These are phyloP conservation scores for Bathelium albidoporum DNA, from an alignment of 495 filamentous ascomycete genomes.

Conservation along the genomic window DNA sequence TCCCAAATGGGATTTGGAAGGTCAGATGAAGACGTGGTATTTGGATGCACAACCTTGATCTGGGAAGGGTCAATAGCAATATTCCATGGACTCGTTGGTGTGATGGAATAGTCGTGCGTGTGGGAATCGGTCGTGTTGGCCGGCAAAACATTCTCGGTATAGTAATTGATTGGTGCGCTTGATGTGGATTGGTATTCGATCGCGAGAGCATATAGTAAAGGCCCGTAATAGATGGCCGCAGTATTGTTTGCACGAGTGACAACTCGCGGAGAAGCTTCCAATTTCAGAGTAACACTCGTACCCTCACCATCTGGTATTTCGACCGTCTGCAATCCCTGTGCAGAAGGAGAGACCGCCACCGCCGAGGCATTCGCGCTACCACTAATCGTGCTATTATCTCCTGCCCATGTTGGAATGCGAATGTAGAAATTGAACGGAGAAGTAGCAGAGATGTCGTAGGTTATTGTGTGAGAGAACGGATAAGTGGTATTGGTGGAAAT, in stretches of 20 bases:
- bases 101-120: slow-evolving; percentile 20
- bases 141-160: slow-evolving; percentile 20
- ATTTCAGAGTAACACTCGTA: slow-evolving; percentile 20
- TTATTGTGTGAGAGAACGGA: slow-evolving; percentile 40
- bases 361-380: background rate
- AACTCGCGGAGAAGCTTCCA: slow-evolving; percentile 22
- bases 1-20: slow-evolving; percentile 41
- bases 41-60: slow-evolving; percentile 18
- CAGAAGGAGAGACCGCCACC: slow-evolving; percentile 16
- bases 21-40: slow-evolving; percentile 6
- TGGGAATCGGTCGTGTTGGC: slow-evolving; percentile 32
- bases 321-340: slow-evolving; percentile 28
- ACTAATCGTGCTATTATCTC: slow-evolving; percentile 16
- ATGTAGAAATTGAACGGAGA: slow-evolving; percentile 38
- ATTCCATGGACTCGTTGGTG: slow-evolving; percentile 33
- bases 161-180: slow-evolving; percentile 15
- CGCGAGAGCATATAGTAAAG: slow-evolving; percentile 46
- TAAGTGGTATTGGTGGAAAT: slow-evolving; percentile 41
- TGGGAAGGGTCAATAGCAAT: slow-evolving; percentile 42
- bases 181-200: slow-evolving; percentile 27
- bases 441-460: slow-evolving; percentile 38
- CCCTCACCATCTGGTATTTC: slow-evolving; percentile 22
- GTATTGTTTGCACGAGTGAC: slow-evolving; percentile 41
- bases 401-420: slow-evolving; percentile 41
- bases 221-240: slow-evolving; percentile 43